Percentiles rank a stretch among this genome's conserved stretches.
Evolutionary conservation across 83 land plant genomes (phyloP).

Genomic region (Thuja plicata): DNA sequence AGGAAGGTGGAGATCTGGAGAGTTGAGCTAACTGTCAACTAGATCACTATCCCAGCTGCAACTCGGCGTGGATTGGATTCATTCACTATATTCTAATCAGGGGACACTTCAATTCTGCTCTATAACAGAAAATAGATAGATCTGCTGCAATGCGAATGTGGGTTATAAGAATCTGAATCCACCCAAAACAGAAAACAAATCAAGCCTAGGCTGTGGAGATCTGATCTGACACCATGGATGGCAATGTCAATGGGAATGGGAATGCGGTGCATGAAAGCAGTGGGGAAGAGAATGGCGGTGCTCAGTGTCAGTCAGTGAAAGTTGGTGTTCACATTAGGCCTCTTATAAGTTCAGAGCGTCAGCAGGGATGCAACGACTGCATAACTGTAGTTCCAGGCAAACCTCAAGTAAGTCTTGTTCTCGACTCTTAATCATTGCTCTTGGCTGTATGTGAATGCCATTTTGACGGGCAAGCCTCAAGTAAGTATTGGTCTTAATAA

Average conservation of each 20-base stretch:
- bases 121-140: constrained; percentile 6
- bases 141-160: background rate
- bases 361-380: constrained; percentile 95
- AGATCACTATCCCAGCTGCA: background rate
- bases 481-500: too few relatives aligned
- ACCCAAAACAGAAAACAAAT: background rate
- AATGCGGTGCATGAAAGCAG: constrained; percentile 17
- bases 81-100: too few relatives aligned
- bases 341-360: constrained; percentile 73
- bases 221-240: constrained; percentile 10
- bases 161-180: background rate
- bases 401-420: constrained; percentile 68
- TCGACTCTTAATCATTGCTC: too few relatives aligned
- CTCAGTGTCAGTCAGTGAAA: constrained; percentile 55
- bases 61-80: too few relatives aligned
- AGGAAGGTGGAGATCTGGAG: constrained; percentile 7
- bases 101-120: background rate
- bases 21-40: constrained; percentile 9
- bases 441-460: too few relatives aligned
- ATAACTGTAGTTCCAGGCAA: constrained; percentile 72
- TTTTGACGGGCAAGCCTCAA: too few relatives aligned
- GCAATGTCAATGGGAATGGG: background rate
- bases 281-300: constrained; percentile 46
- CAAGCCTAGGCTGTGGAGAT: background rate
- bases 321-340: constrained; percentile 95